Evolutionary conservation across 345 rosid genomes (phyloP), one percentile per base, ranked within the genome.

Genomic region (Populus ilicifolia): DNA sequence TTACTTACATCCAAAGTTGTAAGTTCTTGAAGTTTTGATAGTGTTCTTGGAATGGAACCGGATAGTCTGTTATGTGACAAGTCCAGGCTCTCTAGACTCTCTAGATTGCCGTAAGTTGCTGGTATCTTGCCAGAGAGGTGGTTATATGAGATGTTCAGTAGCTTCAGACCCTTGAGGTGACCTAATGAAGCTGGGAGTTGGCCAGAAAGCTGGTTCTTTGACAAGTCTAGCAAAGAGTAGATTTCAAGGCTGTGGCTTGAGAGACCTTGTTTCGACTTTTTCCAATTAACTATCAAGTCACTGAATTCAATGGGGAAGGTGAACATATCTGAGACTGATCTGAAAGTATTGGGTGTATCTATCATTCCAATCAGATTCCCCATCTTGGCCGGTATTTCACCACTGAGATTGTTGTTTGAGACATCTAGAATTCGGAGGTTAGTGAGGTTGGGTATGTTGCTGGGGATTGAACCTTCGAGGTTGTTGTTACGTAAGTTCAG

Each of bases 211-310:
- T 72, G 76, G 71, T 82, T 82, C 50, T 72, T 75, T 14, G 85
- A 80, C 68, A 82, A 35, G 75, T 85, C 87, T 35, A 82, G 69
- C 29, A 85, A 78, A 52, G 84, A 82, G 80, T 85, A 85, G 68
- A 82, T 79, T 6, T 59, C 80, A 13, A 82, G 82, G 75, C 71
- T 77, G 62, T 23, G 54, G 82, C 78, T 80, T 13, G 79, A 59
- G 23, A 82, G 80, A 38, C 87, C 82, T 56, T 39, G 87, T 54
- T 80, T 77, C 2, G 72, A 71, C 39, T 80, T 79, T 71, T 82
- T 80, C 85, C 85, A 77, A 44, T 71, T 77, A 41, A 85, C 83
- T 27, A 67, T 18, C 82, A 80, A 44, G 69, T 79, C 83, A 48
- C 41, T 73, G 75, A 79, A 76, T 72, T 80, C 83, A 8, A 74